phyloP scores from a whole-genome alignment of 2,329 filamentous ascomycete species.

The Bretziella fagacearum region DNA sequence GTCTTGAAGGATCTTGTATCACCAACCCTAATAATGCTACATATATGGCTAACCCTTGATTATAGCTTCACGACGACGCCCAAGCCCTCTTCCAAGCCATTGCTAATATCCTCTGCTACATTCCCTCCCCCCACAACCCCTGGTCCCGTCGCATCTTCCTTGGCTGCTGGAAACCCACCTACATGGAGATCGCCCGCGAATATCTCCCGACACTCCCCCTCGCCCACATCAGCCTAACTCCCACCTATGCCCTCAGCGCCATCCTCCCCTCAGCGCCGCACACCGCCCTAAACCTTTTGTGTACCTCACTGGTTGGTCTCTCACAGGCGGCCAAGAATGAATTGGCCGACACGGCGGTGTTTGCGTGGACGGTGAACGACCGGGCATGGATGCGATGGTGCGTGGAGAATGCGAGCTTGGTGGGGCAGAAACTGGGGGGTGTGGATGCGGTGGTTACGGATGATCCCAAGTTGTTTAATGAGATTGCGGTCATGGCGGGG shows the following conservation, averaged over 20 bases:
- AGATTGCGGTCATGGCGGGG: conserved; percentile 26
- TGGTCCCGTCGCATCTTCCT: conserved; percentile 64
- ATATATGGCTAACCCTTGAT: background rate
- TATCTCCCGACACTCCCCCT: conserved; percentile 47
- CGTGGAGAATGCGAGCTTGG: conserved; percentile 27
- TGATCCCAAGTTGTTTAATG: conserved; percentile 51
- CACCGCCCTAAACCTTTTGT: conserved; percentile 67
- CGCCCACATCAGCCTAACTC: conserved; percentile 51
- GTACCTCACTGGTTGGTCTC: conserved; percentile 36
- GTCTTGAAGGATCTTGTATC: too few relatives aligned
- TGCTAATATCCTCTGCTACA: conserved; percentile 41
- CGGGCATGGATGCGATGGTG: conserved; percentile 67
- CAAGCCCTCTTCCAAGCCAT: conserved; percentile 55
- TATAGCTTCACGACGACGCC: conserved; percentile 50
- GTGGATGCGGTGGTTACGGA: conserved; percentile 79
- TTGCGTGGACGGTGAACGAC: conserved; percentile 79
- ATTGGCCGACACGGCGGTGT: conserved; percentile 40
- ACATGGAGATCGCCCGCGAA: conserved; percentile 44
- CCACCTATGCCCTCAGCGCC: conserved; percentile 53
- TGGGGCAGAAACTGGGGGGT: conserved; percentile 13
- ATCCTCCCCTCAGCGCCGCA: conserved; percentile 42
- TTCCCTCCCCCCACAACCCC: conserved; percentile 30
- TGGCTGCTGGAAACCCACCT: conserved; percentile 68
- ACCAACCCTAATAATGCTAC: conserved; percentile 1
- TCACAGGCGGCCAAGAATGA: conserved; percentile 35